Percentiles rank a stretch among this genome's conserved stretches.
phyloP scores from a whole-genome alignment of 306 rosid species.

The Quillaja saponaria region DNA sequence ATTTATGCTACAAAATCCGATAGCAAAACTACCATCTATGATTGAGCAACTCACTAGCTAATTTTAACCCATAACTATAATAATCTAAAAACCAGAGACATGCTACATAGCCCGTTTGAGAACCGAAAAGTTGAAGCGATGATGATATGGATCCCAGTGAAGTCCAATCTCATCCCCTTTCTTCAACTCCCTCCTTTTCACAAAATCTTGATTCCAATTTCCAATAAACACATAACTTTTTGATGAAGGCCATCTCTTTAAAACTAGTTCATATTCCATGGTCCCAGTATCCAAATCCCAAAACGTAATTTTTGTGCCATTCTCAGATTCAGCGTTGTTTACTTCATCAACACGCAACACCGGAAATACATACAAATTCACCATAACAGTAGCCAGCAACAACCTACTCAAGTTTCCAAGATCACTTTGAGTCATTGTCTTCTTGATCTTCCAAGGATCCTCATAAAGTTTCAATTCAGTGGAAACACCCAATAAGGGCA shows the following conservation, averaged over 20 bases:
- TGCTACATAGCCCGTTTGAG: too few relatives aligned
- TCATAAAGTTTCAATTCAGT: conserved; percentile 35
- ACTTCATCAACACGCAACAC: conserved; percentile 25
- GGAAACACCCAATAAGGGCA: too few relatives aligned
- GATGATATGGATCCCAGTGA: conserved; percentile 29
- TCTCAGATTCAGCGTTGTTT: conserved; percentile 21
- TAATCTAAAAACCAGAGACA: too few relatives aligned
- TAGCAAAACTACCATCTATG: too few relatives aligned
- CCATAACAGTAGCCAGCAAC: conserved; percentile 30
- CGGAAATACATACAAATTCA: conserved; percentile 32
- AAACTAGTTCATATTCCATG: conserved; percentile 25
- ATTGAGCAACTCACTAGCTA: too few relatives aligned
- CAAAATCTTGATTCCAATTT: conserved; percentile 41
- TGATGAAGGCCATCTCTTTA: conserved; percentile 39
- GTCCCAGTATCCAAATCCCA: conserved; percentile 38
- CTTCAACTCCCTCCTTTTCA: conserved; percentile 31
- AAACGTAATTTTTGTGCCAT: conserved; percentile 28
- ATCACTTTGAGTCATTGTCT: conserved; percentile 36
- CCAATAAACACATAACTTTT: conserved; percentile 39
- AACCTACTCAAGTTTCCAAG: conserved; percentile 42
- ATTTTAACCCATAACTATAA: too few relatives aligned
- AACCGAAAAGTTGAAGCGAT: conserved; percentile 25
- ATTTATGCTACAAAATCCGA: too few relatives aligned
- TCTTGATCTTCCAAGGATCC: conserved; percentile 42
- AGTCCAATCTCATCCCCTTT: conserved; percentile 39